Evolutionary conservation across 2,329 filamentous ascomycete species (phyloP).

Genomic region (Mycocentrospora acerina): DNA sequence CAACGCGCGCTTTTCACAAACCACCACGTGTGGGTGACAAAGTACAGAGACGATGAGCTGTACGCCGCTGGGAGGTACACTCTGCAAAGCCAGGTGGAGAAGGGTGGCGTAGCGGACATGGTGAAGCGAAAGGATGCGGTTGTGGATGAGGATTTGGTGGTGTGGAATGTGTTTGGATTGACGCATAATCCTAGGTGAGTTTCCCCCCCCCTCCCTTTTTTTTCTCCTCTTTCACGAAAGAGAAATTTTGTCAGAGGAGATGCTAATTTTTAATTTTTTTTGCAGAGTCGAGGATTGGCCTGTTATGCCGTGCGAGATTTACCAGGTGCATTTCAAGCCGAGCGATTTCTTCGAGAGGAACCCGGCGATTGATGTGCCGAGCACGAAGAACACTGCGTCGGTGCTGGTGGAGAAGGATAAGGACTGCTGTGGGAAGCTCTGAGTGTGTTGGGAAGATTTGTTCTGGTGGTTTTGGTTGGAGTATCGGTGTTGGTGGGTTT

Average conservation of each 20-base stretch:
- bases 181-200: slow-evolving; percentile 53
- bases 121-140: slow-evolving; percentile 47
- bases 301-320: slow-evolving; percentile 53
- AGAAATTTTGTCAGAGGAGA: background rate
- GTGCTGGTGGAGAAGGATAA: slow-evolving; percentile 30
- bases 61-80: slow-evolving; percentile 54
- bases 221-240: background rate
- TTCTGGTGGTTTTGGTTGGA: too few relatives aligned
- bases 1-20: slow-evolving; percentile 53
- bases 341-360: slow-evolving; percentile 58
- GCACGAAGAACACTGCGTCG: slow-evolving; percentile 31
- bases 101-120: slow-evolving; percentile 49
- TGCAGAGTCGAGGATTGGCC: slow-evolving; percentile 52
- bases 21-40: slow-evolving; percentile 57
- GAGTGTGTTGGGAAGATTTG: background rate
- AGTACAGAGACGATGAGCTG: slow-evolving; percentile 54
- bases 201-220: background rate
- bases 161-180: slow-evolving; percentile 54
- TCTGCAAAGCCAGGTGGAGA: slow-evolving; percentile 47
- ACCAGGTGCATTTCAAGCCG: slow-evolving; percentile 51
- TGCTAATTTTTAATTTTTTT: background rate
- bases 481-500: too few relatives aligned
- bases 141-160: slow-evolving; percentile 50
- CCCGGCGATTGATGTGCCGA: slow-evolving; percentile 56
- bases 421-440: slow-evolving; percentile 29